These are phyloP conservation scores for Pseudocohnilembus persalinus DNA, from an alignment of 169 alveolate species.

Conservation along the genomic window DNA sequence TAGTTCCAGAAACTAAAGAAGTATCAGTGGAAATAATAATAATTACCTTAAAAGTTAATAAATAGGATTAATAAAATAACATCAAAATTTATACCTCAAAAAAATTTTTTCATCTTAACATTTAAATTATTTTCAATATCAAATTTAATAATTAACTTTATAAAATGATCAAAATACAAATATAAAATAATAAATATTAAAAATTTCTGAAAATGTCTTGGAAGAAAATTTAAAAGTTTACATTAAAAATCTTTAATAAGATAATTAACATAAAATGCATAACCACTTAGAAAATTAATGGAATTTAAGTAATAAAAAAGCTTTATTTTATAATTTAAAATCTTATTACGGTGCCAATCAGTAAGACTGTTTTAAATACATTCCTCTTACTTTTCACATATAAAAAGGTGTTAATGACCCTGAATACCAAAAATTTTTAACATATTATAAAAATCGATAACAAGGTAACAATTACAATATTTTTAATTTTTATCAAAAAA, in stretches of 20 bases:
- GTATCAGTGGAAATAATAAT: too few relatives aligned
- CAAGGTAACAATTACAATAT: slow-evolving; percentile 18
- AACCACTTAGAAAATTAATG: background rate
- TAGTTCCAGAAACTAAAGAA: too few relatives aligned
- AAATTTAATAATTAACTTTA: too few relatives aligned
- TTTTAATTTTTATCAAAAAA: too few relatives aligned
- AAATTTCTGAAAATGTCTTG: too few relatives aligned
- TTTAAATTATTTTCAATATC: background rate
- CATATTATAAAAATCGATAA: slow-evolving; percentile 24
- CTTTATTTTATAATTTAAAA: slow-evolving; percentile 32
- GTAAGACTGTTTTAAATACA: slow-evolving; percentile 11
- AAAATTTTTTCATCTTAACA: background rate
- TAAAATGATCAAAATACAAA: background rate
- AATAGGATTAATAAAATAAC: too few relatives aligned
- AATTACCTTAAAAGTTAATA: too few relatives aligned
- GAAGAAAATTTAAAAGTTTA: background rate
- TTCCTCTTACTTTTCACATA: slow-evolving; percentile 55
- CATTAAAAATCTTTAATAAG: background rate
- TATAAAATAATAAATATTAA: too few relatives aligned
- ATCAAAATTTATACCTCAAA: too few relatives aligned
- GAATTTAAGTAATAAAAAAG: slow-evolving; percentile 21
- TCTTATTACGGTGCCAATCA: slow-evolving; percentile 10
- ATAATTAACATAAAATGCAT: background rate
- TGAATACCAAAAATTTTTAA: slow-evolving; percentile 17
- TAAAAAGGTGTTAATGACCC: slow-evolving; percentile 39